A percentile compares a stretch with the other conserved stretches of the same genome.
phyloP scores from a whole-genome alignment of 306 rosid genomes.

The Begonia masoniana region DNA sequence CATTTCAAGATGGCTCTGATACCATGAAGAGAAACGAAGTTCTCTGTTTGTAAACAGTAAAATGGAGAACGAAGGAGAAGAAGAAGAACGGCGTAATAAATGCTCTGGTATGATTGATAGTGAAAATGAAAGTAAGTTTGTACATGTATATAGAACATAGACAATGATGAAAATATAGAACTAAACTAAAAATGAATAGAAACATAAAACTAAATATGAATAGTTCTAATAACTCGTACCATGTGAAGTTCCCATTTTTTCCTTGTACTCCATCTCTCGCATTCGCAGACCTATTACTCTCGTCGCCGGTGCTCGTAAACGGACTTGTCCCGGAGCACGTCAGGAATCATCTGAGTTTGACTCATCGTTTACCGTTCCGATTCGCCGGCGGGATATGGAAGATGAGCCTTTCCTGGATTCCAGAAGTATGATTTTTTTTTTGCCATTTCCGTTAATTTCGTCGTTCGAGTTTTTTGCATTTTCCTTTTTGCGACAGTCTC shows the following conservation, averaged over 20 bases:
- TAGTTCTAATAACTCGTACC: too few relatives aligned
- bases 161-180: too few relatives aligned
- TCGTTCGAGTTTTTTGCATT: neutral
- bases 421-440: slow-evolving; percentile 6
- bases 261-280: slow-evolving; percentile 8
- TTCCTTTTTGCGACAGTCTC: neutral
- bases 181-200: too few relatives aligned
- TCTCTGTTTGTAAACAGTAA: too few relatives aligned
- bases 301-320: slow-evolving; percentile 10
- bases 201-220: too few relatives aligned
- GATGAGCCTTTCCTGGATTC: slow-evolving; percentile 30
- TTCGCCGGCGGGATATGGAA: slow-evolving; percentile 21
- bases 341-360: slow-evolving; percentile 23
- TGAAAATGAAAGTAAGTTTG: too few relatives aligned
- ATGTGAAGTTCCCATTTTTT: slow-evolving; percentile 14
- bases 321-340: slow-evolving; percentile 22
- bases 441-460: neutral
- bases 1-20: too few relatives aligned
- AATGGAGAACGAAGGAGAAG: too few relatives aligned
- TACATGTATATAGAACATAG: too few relatives aligned
- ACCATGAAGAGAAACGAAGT: too few relatives aligned
- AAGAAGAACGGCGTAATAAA: too few relatives aligned
- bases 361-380: slow-evolving; percentile 33
- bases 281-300: slow-evolving; percentile 9
- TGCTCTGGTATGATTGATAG: too few relatives aligned